phyloP scores from a whole-genome alignment of 1,139 yeast species.

The Nakaseomyces kungkrabaensis region DNA sequence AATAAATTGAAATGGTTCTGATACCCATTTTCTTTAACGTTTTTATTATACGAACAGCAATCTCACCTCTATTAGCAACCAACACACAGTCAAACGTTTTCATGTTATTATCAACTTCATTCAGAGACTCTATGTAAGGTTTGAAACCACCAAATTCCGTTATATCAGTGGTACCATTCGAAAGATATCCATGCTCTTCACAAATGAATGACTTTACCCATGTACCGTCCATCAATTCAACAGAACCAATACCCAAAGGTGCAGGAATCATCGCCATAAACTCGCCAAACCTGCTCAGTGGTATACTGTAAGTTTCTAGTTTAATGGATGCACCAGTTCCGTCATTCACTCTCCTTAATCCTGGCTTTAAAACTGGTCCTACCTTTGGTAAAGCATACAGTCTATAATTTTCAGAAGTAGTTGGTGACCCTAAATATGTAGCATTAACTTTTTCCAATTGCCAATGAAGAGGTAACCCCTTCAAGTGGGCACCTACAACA shows the following conservation, averaged over 20 bases:
- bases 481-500: conserved; percentile 91
- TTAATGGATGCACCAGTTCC: conserved; percentile 51
- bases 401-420: conserved; percentile 63
- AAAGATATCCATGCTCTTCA: conserved; percentile 74
- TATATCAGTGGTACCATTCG: conserved; percentile 65
- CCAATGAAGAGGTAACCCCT: conserved; percentile 88
- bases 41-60: conserved; percentile 85
- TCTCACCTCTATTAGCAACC: conserved; percentile 96
- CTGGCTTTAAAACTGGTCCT: conserved; percentile 77
- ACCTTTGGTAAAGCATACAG: conserved; percentile 72
- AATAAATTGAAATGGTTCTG: conserved; percentile 75
- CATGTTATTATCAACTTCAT: conserved; percentile 5
- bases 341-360: conserved; percentile 56
- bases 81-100: conserved; percentile 75
- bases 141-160: conserved; percentile 86
- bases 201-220: conserved; percentile 90
- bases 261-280: conserved; percentile 84
- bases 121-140: conserved; percentile 42
- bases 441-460: conserved; percentile 84
- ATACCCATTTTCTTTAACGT: conserved; percentile 75
- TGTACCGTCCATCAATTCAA: conserved; percentile 66
- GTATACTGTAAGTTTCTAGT: conserved; percentile 76
- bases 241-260: conserved; percentile 91
- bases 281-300: conserved; percentile 64
- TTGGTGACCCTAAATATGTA: conserved; percentile 51